A percentile compares a stretch with the other conserved stretches of the same genome.
Conservation (phyloP, 1,139 yeast genomes). For the Suhomyces maxii region DNA sequence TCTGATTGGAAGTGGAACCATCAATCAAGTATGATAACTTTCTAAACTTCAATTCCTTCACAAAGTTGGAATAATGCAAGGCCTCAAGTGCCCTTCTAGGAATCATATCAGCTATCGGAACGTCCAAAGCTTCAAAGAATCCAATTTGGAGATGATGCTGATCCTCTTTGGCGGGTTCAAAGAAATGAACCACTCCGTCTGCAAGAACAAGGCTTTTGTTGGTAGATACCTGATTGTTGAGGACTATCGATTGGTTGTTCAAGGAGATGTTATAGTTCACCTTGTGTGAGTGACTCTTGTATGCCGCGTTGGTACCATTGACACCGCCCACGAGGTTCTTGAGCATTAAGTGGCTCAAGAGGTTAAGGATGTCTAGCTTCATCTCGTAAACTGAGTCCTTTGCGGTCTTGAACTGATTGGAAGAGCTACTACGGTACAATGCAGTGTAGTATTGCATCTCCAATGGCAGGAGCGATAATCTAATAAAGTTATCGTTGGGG, state of each 20-base stretch:
- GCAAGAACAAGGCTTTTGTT: constrained; percentile 47
- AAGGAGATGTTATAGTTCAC: constrained; percentile 11
- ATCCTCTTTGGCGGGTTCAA: constrained; percentile 26
- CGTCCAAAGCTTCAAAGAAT: constrained; percentile 32
- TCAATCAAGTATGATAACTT: constrained; percentile 58
- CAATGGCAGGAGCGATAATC: constrained; percentile 26
- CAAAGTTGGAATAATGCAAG: constrained; percentile 64
- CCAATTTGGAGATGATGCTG: constrained; percentile 12
- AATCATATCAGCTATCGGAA: constrained; percentile 47
- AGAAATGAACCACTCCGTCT: constrained; percentile 66
- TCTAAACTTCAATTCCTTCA: constrained; percentile 67
- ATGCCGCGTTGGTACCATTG: constrained; percentile 27
- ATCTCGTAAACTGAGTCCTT: constrained; percentile 36
- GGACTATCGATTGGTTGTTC: constrained; percentile 7
- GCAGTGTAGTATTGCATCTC: constrained; percentile 35
- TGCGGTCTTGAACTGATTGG: constrained; percentile 25
- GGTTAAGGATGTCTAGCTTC: constrained; percentile 26
- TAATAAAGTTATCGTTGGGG: constrained; percentile 35
- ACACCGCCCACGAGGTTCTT: constrained; percentile 30
- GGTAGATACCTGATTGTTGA: constrained; percentile 21
- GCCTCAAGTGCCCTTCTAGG: constrained; percentile 76
- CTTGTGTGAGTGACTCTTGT: constrained; percentile 1
- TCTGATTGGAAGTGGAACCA: constrained; percentile 50
- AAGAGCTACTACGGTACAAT: constrained; percentile 22
- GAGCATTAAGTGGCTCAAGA: constrained; percentile 31